phyloP scores from a whole-genome alignment of 495 filamentous ascomycete species.

The Rostrohypoxylon terebratum region DNA sequence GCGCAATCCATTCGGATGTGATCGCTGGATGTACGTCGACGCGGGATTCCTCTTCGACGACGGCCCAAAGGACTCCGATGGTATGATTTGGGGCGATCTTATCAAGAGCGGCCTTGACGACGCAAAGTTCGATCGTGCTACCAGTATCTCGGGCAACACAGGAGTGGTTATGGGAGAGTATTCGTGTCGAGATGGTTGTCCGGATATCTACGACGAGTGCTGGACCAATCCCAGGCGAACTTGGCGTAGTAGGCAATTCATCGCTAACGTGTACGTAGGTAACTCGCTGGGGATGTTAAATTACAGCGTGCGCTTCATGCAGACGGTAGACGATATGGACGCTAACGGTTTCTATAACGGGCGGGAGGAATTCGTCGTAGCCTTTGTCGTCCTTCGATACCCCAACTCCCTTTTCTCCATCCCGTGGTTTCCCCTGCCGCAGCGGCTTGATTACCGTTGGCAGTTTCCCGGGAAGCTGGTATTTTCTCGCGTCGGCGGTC shows the following conservation, averaged over 20 bases:
- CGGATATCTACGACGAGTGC: constrained; percentile 36
- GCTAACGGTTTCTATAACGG: constrained; percentile 39
- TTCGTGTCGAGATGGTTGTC: constrained; percentile 29
- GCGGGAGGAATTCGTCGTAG: constrained; percentile 41
- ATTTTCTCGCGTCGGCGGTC: constrained; percentile 35
- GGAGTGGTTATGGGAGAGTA: constrained; percentile 45
- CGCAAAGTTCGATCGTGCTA: constrained; percentile 35
- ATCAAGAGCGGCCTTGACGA: constrained; percentile 29
- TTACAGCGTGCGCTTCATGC: constrained; percentile 43
- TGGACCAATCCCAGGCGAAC: constrained; percentile 27
- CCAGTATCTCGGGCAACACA: constrained; percentile 34
- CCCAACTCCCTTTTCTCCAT: constrained; percentile 44
- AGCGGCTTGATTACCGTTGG: constrained; percentile 35
- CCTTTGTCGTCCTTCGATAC: constrained; percentile 44
- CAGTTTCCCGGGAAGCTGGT: constrained; percentile 40
- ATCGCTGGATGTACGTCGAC: constrained; percentile 41
- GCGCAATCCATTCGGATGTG: constrained; percentile 41
- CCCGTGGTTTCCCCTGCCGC: constrained; percentile 41
- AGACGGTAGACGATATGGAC: constrained; percentile 48
- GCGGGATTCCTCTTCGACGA: constrained; percentile 42
- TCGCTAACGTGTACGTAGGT: constrained; percentile 42
- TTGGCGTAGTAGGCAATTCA: constrained; percentile 40
- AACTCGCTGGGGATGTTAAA: constrained; percentile 43
- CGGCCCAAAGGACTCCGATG: constrained; percentile 29
- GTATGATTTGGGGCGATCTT: constrained; percentile 34